These are phyloP conservation scores for Microbotryomycetes sp. DNA, from an alignment of 1,284 basidiomycete species.

Conservation along the genomic window DNA sequence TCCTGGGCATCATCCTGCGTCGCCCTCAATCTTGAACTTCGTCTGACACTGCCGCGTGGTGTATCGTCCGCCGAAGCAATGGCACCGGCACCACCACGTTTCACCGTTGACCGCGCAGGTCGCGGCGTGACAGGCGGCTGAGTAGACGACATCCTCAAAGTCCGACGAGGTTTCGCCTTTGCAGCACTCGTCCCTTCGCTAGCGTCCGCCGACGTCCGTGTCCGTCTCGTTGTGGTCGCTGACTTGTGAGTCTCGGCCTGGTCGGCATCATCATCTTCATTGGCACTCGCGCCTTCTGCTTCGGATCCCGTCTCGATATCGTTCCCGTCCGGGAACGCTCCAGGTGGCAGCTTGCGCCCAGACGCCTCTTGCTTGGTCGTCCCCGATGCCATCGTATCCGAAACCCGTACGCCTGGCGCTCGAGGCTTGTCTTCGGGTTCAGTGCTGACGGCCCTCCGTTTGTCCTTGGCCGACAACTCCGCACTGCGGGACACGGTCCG, in stretches of 20 bases:
- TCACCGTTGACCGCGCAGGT: background rate
- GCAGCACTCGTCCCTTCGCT: background rate
- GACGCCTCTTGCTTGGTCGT: background rate
- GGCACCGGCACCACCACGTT: background rate
- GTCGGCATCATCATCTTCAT: background rate
- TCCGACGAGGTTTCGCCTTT: background rate
- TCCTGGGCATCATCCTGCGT: too few relatives aligned
- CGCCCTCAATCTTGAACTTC: background rate
- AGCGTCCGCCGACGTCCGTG: background rate
- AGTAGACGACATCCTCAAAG: background rate
- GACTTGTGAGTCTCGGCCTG: background rate
- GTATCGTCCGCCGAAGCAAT: background rate
- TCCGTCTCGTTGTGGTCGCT: background rate
- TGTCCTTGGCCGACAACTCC: constrained; percentile 4
- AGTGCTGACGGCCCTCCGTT: constrained; percentile 21
- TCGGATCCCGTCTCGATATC: constrained; percentile 1
- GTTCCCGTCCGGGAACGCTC: constrained; percentile 16
- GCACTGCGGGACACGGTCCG: background rate
- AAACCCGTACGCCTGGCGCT: background rate
- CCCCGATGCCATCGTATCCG: background rate
- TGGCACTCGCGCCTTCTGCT: background rate
- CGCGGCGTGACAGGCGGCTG: background rate
- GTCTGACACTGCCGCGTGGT: background rate
- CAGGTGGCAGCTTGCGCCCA: constrained; percentile 8
- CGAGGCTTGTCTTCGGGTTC: constrained; percentile 2